Base-by-base conservation (phyloP, 495 filamentous ascomycete species). In the Annulohypoxylon maeteangense region DNA sequence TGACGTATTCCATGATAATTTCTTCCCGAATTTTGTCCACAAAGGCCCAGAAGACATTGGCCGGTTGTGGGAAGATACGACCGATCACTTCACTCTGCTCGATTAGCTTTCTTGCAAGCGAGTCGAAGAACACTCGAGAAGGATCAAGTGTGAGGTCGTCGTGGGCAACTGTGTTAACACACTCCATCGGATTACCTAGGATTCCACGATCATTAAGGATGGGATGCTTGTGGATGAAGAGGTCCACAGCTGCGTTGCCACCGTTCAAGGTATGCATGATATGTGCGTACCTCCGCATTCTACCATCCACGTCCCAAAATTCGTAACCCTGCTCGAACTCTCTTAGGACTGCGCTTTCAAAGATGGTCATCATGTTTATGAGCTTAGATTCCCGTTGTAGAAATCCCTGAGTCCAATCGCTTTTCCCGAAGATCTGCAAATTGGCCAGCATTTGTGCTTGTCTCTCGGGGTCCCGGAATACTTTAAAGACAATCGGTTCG, bases 271-370 rank as follows among this genome's bases (percentile, higher is more conserved):
- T 85, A 62, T 88, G 89, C 20, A 99, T 82, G 22, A 98, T 92
- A 67, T 94, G 88, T 8, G 94, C 93, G 80, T 97, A 98, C 78
- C 91, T 87, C 61, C 87, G 88, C 94, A 97, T 97, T 38, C 88
- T 85, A 10, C 92, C 93, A 71, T 97, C 91, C 57, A 96, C 88
- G 79, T 99, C 95, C 76, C 90, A 90, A n/a, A 88, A 88, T 77
- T 96, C 93, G 67, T 94, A 93, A 4, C 92, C 96, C 68, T 91
- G 91, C 77, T 97, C 92, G 74, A 98, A 98, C 78, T 98, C 95
- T 56, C 91, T 87, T 56, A 97, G 80, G 7, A 95, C 94, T 3
- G 94, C 93, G 61, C 90, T 94, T 79, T 98, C 94, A 72, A 99
- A 98, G 71, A 95, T 91, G 25, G 86, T 86, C 45, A 91, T 85